Percentiles rank a stretch among this genome's conserved stretches.
Conservation (phyloP, 1,284 basidiomycete genomes). For the Quambalaria eucalypti region DNA sequence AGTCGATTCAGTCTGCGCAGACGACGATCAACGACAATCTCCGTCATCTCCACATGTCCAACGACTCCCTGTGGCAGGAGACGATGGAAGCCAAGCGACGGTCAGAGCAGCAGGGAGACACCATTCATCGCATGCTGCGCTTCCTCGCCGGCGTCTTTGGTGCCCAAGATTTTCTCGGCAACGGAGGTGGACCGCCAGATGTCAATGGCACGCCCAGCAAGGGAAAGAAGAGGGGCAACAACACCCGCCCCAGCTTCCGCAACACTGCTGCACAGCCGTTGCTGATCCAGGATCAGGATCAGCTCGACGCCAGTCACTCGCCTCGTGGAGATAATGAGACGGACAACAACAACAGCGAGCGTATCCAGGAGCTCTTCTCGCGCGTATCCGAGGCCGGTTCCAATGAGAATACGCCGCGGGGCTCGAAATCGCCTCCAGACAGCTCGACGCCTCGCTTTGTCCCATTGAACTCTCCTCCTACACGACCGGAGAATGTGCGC, state of each 20-base stretch:
- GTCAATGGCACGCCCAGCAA: conserved; percentile 44
- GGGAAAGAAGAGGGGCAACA: conserved; percentile 50
- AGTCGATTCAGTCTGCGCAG: conserved; percentile 83
- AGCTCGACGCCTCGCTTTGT: conserved; percentile 5
- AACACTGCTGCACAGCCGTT: conserved; percentile 5
- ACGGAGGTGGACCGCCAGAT: not conserved
- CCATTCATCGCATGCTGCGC: conserved; percentile 88
- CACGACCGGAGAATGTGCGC: conserved; percentile 15
- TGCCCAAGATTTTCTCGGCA: conserved; percentile 47
- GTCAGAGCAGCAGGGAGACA: conserved; percentile 86
- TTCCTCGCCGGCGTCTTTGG: conserved; percentile 92
- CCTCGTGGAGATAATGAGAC: not conserved
- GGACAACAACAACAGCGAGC: not conserved
- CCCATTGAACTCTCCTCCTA: too few species aligned
- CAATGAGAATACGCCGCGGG: conserved; percentile 9
- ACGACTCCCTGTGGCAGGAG: conserved; percentile 86
- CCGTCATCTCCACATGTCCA: conserved; percentile 75
- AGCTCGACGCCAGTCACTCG: not conserved
- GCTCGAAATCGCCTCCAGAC: conserved; percentile 16
- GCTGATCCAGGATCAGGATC: conserved; percentile 11
- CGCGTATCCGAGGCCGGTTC: conserved; percentile 18
- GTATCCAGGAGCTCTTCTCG: not conserved
- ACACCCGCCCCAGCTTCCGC: conserved; percentile 21
- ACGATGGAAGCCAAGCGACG: conserved; percentile 67
- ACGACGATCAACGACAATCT: conserved; percentile 77